These are phyloP conservation scores for Golubevia pallescens DNA, from an alignment of 1,284 basidiomycete species.

Conservation along the genomic window DNA sequence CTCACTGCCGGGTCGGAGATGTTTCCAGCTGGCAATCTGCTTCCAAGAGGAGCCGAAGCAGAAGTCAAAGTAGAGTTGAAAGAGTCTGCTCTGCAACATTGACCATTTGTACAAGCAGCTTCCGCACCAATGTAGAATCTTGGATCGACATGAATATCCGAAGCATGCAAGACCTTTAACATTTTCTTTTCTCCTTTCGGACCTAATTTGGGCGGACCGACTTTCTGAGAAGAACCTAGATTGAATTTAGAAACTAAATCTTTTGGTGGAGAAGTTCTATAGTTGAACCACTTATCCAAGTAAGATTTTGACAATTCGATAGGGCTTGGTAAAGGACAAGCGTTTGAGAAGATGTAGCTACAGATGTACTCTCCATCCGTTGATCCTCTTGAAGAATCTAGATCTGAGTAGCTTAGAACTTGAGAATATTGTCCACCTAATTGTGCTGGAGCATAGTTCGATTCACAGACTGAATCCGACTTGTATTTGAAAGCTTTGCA, in stretches of 20 bases:
- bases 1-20: not conserved
- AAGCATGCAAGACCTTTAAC: slow-evolving; percentile 48
- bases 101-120: slow-evolving; percentile 42
- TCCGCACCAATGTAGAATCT: slow-evolving; percentile 56
- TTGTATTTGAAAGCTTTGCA: slow-evolving; percentile 8
- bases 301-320: slow-evolving; percentile 27
- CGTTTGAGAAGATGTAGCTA: slow-evolving; percentile 30
- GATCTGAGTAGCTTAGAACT: slow-evolving; percentile 54
- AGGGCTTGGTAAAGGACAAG: slow-evolving; percentile 35
- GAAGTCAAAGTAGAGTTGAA: slow-evolving; percentile 46
- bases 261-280: slow-evolving; percentile 7
- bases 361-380: slow-evolving; percentile 53
- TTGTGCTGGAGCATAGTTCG: slow-evolving; percentile 24
- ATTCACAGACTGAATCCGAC: slow-evolving; percentile 22
- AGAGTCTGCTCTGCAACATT: slow-evolving; percentile 54
- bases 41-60: not conserved
- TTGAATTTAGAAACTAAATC: not conserved
- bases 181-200: slow-evolving; percentile 12
- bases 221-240: slow-evolving; percentile 1
- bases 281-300: slow-evolving; percentile 47
- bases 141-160: slow-evolving; percentile 59
- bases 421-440: slow-evolving; percentile 44
- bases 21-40: not conserved
- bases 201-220: not conserved
- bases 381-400: slow-evolving; percentile 19